Base-by-base conservation (phyloP, 305 asterid species). In the Solanum hybrid region DNA sequence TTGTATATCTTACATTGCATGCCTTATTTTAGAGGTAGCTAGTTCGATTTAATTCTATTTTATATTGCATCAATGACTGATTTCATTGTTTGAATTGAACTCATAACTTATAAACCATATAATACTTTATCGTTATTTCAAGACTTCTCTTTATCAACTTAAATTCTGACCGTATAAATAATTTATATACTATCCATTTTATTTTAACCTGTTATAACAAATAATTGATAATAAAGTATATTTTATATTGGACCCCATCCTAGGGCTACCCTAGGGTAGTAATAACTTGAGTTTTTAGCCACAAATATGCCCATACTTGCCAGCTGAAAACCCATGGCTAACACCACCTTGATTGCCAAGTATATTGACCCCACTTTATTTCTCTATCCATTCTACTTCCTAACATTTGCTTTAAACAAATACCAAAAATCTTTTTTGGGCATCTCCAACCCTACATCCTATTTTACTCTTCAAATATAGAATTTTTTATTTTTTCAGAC, bases 281-380 rank as follows among this genome's bases (percentile, higher is more conserved):
- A 27, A 51, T 56, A 82, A 10, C 17, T 82, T 46, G 38, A 22
- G 31, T 85, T 85, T 37, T 85, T 56, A 85, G 46, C 87, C 87
- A 51, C 87, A 85, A 85, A 56, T 31, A 20, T 51, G 87, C 87
- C 87, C 87, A 85, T 56, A 56, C 87, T 17, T 85, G 76, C 76
- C 87, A 85, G 87, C 87, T 85, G 87, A 85, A 29, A 85, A 51
- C 87, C 42, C 46, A 56, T 56, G 87, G 87, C 71, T 51, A 20
- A 56, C 87, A 85, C 12, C 42, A 85, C 42, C 31, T 31, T 51
- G 73, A 27, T 32, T 82, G 87, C 38, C 73, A 82, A 46, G 87
- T 46, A 46, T 51, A 29, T 82, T 56, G 76, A 84, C 42, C 87
- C 87, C 87, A 56, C 87, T 20, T 11, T 85, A 85, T 31, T 51